Conservation (phyloP, 2,329 filamentous ascomycete species). For the Hypoxylon sp. region DNA sequence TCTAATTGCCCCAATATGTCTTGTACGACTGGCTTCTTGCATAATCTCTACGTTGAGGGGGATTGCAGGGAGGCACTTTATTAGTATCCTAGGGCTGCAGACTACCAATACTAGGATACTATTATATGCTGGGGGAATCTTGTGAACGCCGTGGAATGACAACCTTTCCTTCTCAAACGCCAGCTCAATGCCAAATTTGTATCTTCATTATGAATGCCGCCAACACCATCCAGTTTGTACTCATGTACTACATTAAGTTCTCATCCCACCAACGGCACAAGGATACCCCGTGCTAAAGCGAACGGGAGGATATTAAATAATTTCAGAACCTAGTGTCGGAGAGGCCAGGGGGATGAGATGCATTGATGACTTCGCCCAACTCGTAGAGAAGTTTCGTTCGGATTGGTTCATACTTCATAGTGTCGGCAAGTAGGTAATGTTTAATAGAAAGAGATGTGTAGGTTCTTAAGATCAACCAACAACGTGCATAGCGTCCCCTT, state of each 20-base stretch:
- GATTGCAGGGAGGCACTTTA: conserved; percentile 22
- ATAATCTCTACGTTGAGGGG: background rate
- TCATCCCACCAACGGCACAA: conserved; percentile 4
- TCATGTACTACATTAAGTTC: conserved; percentile 15
- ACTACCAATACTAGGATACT: conserved; percentile 22
- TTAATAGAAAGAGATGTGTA: conserved; percentile 1
- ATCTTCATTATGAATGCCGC: conserved; percentile 33
- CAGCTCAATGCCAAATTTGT: conserved; percentile 37
- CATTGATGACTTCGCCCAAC: background rate
- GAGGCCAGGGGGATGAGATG: conserved; percentile 1
- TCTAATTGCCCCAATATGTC: background rate
- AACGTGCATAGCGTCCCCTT: conserved; percentile 52
- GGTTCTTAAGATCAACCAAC: conserved; percentile 44
- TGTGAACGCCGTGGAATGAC: conserved; percentile 46
- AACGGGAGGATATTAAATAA: background rate
- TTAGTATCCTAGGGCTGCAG: conserved; percentile 36
- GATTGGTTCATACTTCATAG: background rate
- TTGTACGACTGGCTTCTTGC: background rate
- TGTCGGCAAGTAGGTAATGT: background rate
- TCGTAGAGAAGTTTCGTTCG: background rate
- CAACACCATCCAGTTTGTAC: conserved; percentile 31
- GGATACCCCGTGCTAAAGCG: background rate
- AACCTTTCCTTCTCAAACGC: conserved; percentile 47
- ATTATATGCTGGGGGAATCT: conserved; percentile 43
- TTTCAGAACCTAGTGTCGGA: background rate